Evolutionary conservation across 306 rosid species (phyloP), one percentile per base, ranked within the genome.

Genomic region (Elaeagnus macrophylla): DNA sequence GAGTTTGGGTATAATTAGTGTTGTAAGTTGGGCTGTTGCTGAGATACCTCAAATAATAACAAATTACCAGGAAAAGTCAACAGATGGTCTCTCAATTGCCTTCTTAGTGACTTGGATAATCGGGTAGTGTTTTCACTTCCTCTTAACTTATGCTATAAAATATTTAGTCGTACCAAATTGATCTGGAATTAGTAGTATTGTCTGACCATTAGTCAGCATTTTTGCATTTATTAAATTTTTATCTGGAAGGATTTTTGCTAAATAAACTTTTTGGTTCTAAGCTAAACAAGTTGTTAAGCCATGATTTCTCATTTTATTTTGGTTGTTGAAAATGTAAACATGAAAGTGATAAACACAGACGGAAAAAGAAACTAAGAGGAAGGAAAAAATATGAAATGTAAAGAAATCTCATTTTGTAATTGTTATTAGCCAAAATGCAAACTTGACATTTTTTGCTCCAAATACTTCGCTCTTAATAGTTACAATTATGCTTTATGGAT

Each of bases 21-120:
- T 89, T 20, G 8, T 60, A 40, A 65, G 76, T 72, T 89, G 97
- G 97, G 70, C 76, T 62, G 79, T 75, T 37, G 97, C 95, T 60
- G 97, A 89, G 82, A 68, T 89, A 35, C 97, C 97, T 53, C 97
- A 85, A 61, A 59, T 89, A 53, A 55, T 83, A 70, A 85, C 94
- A 9, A 85, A 85, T 73, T 81, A 68, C 66, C 61, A 10, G 60
- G 51, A 76, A n/a, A 83, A 85, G 60, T 89, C 95, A 6, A 37
- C 85, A 0, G 77, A 85, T n/a, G 89, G 95, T 40, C 80, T 89
- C 50, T 82, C 97, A 45, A 7, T 67, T 35, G 61, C 75, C 69
- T 89, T 89, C 87, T 85, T 89, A 83, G 15, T 69, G 51, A 79
- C 94, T 64, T 89, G 97, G 97, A 48, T 85, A 5, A 5, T 89